phyloP scores from a whole-genome alignment of 2,329 filamentous ascomycete species.

The Septoria petroselini region DNA sequence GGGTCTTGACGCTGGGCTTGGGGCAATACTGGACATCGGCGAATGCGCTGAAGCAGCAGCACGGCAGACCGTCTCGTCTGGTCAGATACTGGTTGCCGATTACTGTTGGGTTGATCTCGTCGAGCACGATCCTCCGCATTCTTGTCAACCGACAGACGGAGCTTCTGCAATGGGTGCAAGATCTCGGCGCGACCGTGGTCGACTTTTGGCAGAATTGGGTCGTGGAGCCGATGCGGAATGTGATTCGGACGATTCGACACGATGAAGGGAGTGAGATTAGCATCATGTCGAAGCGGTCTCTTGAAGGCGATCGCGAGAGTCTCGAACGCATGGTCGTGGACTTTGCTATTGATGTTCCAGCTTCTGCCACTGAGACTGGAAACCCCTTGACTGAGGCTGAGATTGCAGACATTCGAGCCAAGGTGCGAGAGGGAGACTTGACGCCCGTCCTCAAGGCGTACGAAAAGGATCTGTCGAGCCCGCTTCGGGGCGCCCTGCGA shows the following conservation, averaged over 20 bases:
- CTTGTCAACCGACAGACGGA: slow-evolving; percentile 71
- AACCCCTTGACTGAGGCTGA: slow-evolving; percentile 60
- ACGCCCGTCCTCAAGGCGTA: slow-evolving; percentile 89
- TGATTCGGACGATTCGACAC: slow-evolving; percentile 89
- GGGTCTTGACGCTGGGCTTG: slow-evolving; percentile 66
- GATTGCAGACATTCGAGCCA: slow-evolving; percentile 69
- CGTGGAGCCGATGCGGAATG: slow-evolving; percentile 74
- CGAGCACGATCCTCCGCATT: slow-evolving; percentile 79
- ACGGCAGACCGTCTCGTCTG: slow-evolving; percentile 71
- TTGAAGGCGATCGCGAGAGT: slow-evolving; percentile 85
- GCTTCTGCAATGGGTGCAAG: slow-evolving; percentile 73
- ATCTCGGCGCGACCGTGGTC: slow-evolving; percentile 71
- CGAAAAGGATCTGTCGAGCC: slow-evolving; percentile 79
- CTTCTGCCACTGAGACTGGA: slow-evolving; percentile 50
- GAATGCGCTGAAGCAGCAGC: slow-evolving; percentile 54
- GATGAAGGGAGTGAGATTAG: slow-evolving; percentile 91
- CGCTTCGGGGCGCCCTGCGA: slow-evolving; percentile 75
- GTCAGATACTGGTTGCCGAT: slow-evolving; percentile 88
- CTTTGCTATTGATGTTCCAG: slow-evolving; percentile 80
- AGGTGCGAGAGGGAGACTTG: slow-evolving; percentile 86
- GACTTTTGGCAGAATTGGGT: slow-evolving; percentile 99
- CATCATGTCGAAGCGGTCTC: slow-evolving; percentile 89
- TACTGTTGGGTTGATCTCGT: slow-evolving; percentile 69
- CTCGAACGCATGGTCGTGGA: slow-evolving; percentile 98
- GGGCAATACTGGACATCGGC: slow-evolving; percentile 63